Conservation (phyloP, 495 filamentous ascomycete genomes). For the Aspergillus nidulans region DNA sequence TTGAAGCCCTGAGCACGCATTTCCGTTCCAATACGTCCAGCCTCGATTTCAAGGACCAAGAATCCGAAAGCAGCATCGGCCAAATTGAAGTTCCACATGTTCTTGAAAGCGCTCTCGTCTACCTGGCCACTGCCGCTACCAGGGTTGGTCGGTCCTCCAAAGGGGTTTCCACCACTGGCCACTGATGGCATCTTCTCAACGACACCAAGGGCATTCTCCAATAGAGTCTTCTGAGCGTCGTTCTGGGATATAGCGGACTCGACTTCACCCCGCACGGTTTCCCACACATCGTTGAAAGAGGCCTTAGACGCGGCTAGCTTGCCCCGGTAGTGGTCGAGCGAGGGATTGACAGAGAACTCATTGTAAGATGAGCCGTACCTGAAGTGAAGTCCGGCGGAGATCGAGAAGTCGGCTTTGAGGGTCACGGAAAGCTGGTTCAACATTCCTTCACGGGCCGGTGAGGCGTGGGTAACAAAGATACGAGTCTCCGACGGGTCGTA, state of each 20-base stretch:
- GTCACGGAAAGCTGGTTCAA: constrained; percentile 97
- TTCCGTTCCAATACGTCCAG: constrained; percentile 91
- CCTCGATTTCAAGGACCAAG: constrained; percentile 89
- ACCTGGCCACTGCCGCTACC: constrained; percentile 76
- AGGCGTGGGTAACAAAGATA: constrained; percentile 95
- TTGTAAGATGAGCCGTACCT: constrained; percentile 99
- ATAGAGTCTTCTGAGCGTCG: constrained; percentile 82
- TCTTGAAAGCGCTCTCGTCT: constrained; percentile 99
- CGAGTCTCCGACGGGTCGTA: constrained; percentile 99
- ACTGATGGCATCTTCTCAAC: constrained; percentile 94
- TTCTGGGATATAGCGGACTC: constrained; percentile 89
- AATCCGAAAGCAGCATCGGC: constrained; percentile 97
- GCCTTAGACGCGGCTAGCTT: constrained; percentile 99
- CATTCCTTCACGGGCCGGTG: constrained; percentile 92
- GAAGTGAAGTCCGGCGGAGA: constrained; percentile 98
- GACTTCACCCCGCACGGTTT: constrained; percentile 94
- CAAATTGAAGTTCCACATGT: constrained; percentile 99
- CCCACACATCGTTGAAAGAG: constrained; percentile 99
- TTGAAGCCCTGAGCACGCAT: constrained; percentile 99
- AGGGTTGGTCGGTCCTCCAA: constrained; percentile 79
- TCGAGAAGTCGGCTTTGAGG: constrained; percentile 96
- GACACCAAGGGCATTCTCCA: constrained; percentile 84
- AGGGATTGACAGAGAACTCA: constrained; percentile 98
- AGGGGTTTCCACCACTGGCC: constrained; percentile 93
- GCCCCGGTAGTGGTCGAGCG: constrained; percentile 95